phyloP scores from a whole-genome alignment of 805 yeast species.

The Nakazawaea holstii region DNA sequence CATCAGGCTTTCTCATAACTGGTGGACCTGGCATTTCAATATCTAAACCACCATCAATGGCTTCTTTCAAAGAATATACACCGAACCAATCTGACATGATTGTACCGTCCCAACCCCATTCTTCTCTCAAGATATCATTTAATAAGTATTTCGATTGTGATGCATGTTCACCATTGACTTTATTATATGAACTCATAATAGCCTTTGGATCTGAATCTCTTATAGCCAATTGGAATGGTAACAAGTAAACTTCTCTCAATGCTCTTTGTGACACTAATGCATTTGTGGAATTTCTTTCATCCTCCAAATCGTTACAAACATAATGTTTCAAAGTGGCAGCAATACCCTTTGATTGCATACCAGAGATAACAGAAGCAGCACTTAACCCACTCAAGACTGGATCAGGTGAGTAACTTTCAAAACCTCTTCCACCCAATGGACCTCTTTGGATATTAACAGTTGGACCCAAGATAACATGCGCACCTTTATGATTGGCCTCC shows the following conservation, averaged over 20 bases:
- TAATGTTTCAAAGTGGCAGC: slow-evolving; percentile 37
- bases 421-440: slow-evolving; percentile 48
- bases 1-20: slow-evolving; percentile 26
- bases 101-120: slow-evolving; percentile 35
- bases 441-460: slow-evolving; percentile 34
- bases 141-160: slow-evolving; percentile 30
- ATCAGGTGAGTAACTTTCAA: slow-evolving; percentile 60
- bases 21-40: slow-evolving; percentile 43
- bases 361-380: slow-evolving; percentile 30
- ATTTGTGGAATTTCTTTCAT: slow-evolving; percentile 29
- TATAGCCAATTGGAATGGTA: slow-evolving; percentile 37
- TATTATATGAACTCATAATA: slow-evolving; percentile 38
- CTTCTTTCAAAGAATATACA: slow-evolving; percentile 27
- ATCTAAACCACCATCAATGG: slow-evolving; percentile 37
- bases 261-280: slow-evolving; percentile 36
- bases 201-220: slow-evolving; percentile 32
- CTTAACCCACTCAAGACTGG: slow-evolving; percentile 40
- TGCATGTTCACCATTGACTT: slow-evolving; percentile 36
- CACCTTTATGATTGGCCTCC: slow-evolving; percentile 51
- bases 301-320: slow-evolving; percentile 39
- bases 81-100: slow-evolving; percentile 42
- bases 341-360: slow-evolving; percentile 33
- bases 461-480: slow-evolving; percentile 41
- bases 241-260: slow-evolving; percentile 36
- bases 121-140: slow-evolving; percentile 29